Conservation (phyloP, 345 rosid genomes). For the Eucalyptus shirleyi region DNA sequence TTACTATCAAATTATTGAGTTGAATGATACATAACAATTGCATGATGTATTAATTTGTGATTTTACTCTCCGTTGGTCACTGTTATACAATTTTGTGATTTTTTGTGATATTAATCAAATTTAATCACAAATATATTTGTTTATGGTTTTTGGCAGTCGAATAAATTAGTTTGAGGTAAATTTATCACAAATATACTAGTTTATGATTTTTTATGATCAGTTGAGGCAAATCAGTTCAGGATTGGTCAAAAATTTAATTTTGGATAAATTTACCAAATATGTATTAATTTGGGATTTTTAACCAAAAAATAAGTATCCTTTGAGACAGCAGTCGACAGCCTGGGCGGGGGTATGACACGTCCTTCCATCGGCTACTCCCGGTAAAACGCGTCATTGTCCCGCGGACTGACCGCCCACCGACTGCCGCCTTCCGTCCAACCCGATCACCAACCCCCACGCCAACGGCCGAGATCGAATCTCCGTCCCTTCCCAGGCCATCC, state of each 20-base stretch:
- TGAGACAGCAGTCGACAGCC: neutral
- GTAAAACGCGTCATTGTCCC: neutral
- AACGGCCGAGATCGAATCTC: neutral
- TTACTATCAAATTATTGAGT: too few relatives aligned
- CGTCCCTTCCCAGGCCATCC: neutral
- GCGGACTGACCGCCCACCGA: neutral
- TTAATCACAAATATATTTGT: accelerated
- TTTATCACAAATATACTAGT: accelerated
- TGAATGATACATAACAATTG: too few relatives aligned
- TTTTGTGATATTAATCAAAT: too few relatives aligned
- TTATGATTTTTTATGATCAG: accelerated
- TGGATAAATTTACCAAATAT: too few relatives aligned
- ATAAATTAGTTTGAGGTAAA: too few relatives aligned
- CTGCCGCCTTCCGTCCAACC: neutral
- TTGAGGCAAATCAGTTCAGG: accelerated
- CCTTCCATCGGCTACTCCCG: neutral
- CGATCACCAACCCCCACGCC: neutral
- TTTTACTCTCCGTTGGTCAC: accelerated
- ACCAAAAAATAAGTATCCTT: neutral
- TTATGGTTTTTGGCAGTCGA: accelerated
- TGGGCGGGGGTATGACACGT: neutral
- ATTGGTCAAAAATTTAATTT: too few relatives aligned
- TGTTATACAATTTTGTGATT: too few relatives aligned
- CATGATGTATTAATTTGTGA: accelerated
- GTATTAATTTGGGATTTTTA: too few relatives aligned